These are phyloP conservation scores for Aulographum hederae DNA, from an alignment of 2,329 filamentous ascomycete species.

Conservation along the genomic window DNA sequence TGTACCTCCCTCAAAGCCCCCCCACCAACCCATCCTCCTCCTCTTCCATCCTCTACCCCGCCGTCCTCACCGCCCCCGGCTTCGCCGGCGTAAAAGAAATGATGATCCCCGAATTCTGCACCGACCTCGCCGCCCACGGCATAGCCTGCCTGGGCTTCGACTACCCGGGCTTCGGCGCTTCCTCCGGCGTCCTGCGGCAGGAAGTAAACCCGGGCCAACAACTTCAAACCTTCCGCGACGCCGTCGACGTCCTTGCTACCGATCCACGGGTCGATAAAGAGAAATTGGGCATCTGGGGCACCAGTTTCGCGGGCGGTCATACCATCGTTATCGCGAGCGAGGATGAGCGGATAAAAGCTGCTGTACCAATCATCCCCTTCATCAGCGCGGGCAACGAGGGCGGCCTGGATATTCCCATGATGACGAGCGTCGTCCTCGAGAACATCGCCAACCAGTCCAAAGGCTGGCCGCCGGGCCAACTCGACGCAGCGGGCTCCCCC, in stretches of 20 bases:
- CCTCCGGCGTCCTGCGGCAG: not conserved
- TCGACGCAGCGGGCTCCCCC: conserved; percentile 1
- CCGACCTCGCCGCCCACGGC: conserved; percentile 1
- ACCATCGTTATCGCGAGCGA: conserved; percentile 1
- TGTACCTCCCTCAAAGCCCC: conserved; percentile 1
- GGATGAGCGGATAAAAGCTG: conserved; percentile 1
- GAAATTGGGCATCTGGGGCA: conserved; percentile 1
- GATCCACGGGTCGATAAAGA: conserved; percentile 1
- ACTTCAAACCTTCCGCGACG: conserved; percentile 1
- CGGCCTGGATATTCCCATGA: conserved; percentile 1
- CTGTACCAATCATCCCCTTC: conserved; percentile 1
- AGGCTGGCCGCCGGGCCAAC: not conserved
- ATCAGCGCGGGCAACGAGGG: too few species aligned
- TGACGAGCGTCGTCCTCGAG: not conserved
- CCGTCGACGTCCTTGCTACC: conserved; percentile 1
- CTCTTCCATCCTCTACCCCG: not conserved
- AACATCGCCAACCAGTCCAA: not conserved
- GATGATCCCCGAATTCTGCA: conserved; percentile 2
- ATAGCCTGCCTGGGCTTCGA: conserved; percentile 1
- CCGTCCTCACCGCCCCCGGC: conserved; percentile 1
- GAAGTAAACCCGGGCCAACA: conserved; percentile 1
- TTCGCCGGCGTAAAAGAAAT: conserved; percentile 3
- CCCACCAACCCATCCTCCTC: too few species aligned
- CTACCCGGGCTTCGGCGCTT: conserved; percentile 2
- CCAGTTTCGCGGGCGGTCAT: conserved; percentile 2